A percentile compares a stretch with the other conserved stretches of the same genome.
phyloP scores from a whole-genome alignment of 441 rosid species.

The Caryocar brasiliense region DNA sequence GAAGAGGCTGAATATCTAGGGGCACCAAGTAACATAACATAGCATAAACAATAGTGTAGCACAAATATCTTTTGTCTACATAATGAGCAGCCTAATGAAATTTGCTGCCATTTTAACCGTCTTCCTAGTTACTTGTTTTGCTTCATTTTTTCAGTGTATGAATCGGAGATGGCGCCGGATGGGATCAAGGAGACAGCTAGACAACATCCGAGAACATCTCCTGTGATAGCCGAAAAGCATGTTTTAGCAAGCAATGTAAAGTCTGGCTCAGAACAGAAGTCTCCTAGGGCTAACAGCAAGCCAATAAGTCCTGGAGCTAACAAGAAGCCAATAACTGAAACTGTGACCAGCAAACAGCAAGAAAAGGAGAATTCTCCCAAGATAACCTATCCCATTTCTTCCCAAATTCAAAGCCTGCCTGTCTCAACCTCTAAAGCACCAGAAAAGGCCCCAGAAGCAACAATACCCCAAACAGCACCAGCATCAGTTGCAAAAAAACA shows the following conservation, averaged over 20 bases:
- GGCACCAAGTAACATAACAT: constrained; percentile 30
- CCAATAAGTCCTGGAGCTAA: constrained; percentile 12
- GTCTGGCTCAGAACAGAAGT: constrained; percentile 6
- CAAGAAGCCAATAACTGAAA: constrained; percentile 28
- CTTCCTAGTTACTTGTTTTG: not conserved
- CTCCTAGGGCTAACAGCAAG: constrained; percentile 11
- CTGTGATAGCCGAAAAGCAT: constrained; percentile 44
- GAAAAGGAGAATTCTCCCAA: not conserved
- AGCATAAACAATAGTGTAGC: too few relatives aligned
- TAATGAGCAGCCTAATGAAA: too few relatives aligned
- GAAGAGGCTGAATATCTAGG: constrained; percentile 36
- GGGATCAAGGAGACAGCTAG: constrained; percentile 42
- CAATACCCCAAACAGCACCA: not conserved
- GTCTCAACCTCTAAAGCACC: constrained; percentile 16
- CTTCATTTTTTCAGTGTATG: constrained; percentile 51
- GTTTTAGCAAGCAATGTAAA: constrained; percentile 23
- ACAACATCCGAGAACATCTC: constrained; percentile 50
- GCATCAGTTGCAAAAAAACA: not conserved
- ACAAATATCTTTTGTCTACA: too few relatives aligned
- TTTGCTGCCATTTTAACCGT: not conserved
- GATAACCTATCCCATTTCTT: constrained; percentile 29
- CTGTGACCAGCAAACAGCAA: constrained; percentile 21
- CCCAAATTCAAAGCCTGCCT: constrained; percentile 41
- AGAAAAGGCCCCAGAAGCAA: not conserved
- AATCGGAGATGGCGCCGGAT: constrained; percentile 77